These are phyloP conservation scores for Calocybe indica DNA, from an alignment of 768 basidiomycete species.

Conservation along the genomic window DNA sequence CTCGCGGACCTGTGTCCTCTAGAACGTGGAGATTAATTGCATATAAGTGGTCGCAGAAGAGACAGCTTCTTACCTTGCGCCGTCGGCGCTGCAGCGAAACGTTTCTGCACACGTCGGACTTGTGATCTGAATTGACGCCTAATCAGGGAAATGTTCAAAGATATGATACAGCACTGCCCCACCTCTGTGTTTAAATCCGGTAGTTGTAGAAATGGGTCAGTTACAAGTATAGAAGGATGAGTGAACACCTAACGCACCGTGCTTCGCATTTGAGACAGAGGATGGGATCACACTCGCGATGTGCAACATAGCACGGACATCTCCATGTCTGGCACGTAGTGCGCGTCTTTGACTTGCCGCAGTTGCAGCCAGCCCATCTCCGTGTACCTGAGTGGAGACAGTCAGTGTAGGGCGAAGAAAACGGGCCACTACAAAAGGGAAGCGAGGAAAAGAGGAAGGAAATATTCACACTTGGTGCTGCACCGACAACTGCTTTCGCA, in stretches of 20 bases:
- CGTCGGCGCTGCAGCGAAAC: constrained; percentile 38
- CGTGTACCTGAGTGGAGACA: constrained; percentile 35
- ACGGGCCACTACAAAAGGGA: background rate
- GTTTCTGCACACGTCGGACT: constrained; percentile 37
- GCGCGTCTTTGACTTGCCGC: constrained; percentile 21
- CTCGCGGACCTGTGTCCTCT: constrained; percentile 38
- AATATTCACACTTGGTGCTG: constrained; percentile 34
- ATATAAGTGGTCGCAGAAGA: background rate
- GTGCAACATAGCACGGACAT: constrained; percentile 47
- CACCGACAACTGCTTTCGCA: constrained; percentile 58
- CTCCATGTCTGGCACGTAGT: constrained; percentile 28
- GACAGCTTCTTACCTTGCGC: constrained; percentile 31
- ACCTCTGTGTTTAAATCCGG: constrained; percentile 13
- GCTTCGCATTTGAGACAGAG: constrained; percentile 48
- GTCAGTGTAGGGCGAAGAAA: background rate
- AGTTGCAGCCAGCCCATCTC: constrained; percentile 54
- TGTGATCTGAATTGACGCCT: constrained; percentile 14
- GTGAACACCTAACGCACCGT: constrained; percentile 22
- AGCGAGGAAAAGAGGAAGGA: constrained; percentile 15
- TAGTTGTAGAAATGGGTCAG: background rate
- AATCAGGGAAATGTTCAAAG: background rate
- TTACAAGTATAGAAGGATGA: background rate
- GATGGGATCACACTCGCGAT: constrained; percentile 66
- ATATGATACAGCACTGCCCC: background rate
- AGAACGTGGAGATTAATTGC: constrained; percentile 1